A percentile compares a stretch with the other conserved stretches of the same genome.
These are phyloP conservation scores for Kodamaea nitidulidarum DNA, from an alignment of 805 yeast species.

Conservation along the genomic window DNA sequence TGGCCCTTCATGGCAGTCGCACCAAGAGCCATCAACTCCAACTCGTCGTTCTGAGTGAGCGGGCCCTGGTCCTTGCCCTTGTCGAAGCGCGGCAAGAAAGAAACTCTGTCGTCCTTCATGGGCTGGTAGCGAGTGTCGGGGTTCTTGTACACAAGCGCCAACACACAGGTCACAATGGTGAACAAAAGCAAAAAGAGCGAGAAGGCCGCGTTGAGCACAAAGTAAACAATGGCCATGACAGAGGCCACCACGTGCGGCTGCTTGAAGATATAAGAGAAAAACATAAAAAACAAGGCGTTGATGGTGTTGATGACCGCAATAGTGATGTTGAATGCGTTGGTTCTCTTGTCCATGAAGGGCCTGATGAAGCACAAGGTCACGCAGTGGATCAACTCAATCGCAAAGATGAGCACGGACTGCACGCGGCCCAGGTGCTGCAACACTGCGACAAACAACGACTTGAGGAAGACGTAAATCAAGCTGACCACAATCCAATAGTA, in stretches of 20 bases:
- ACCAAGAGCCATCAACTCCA: slow-evolving; percentile 71
- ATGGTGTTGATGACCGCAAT: slow-evolving; percentile 75
- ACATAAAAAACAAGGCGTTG: slow-evolving; percentile 82
- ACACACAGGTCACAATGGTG: slow-evolving; percentile 81
- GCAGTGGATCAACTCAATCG: slow-evolving; percentile 69
- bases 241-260: slow-evolving; percentile 89
- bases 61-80: slow-evolving; percentile 13
- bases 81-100: slow-evolving; percentile 77
- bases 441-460: slow-evolving; percentile 82
- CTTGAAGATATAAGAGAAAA: slow-evolving; percentile 78
- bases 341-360: slow-evolving; percentile 93
- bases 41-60: slow-evolving; percentile 32
- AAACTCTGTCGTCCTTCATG: slow-evolving; percentile 91
- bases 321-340: slow-evolving; percentile 88
- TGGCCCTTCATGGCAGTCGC: slow-evolving; percentile 65
- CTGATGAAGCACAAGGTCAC: slow-evolving; percentile 61
- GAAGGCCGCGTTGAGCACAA: slow-evolving; percentile 83
- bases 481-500: slow-evolving; percentile 77
- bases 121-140: slow-evolving; percentile 96
- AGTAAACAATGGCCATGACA: slow-evolving; percentile 85
- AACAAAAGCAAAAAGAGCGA: slow-evolving; percentile 77
- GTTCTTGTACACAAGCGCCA: slow-evolving; percentile 81
- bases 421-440: slow-evolving; percentile 76
- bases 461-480: slow-evolving; percentile 61
- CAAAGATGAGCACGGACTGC: slow-evolving; percentile 75